Conservation (phyloP, 2,329 filamentous ascomycete genomes). For the Lachnum nothofagi region DNA sequence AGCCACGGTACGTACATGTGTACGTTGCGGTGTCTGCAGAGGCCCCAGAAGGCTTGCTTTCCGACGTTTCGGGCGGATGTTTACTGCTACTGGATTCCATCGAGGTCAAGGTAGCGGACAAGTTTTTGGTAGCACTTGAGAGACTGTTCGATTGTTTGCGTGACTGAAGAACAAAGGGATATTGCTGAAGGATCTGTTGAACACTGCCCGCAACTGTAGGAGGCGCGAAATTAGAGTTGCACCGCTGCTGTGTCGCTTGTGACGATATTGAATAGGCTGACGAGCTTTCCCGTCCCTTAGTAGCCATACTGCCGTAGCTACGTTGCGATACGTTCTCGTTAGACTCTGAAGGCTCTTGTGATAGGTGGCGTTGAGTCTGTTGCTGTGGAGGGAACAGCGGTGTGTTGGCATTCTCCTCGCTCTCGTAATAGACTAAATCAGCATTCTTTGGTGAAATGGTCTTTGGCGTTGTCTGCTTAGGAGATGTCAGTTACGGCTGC, state of each 20-base stretch:
- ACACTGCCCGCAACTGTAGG: constrained; percentile 33
- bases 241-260: constrained; percentile 27
- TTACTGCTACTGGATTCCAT: constrained; percentile 38
- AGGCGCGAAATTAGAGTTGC: constrained; percentile 42
- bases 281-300: constrained; percentile 36
- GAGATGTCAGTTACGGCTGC: constrained; percentile 35
- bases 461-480: constrained; percentile 54
- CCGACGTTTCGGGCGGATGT: constrained; percentile 32
- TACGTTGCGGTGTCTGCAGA: constrained; percentile 81
- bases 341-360: constrained; percentile 30
- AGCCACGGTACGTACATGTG: constrained; percentile 93
- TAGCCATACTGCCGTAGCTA: constrained; percentile 40
- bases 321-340: constrained; percentile 37
- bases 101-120: constrained; percentile 32
- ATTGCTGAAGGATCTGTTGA: constrained; percentile 30
- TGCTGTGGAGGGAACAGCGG: constrained; percentile 65
- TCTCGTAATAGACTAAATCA: constrained; percentile 75
- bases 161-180: constrained; percentile 29
- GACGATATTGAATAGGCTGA: constrained; percentile 31
- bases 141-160: constrained; percentile 25
- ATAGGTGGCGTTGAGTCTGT: constrained; percentile 43
- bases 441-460: constrained; percentile 96
- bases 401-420: constrained; percentile 63
- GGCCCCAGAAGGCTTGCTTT: constrained; percentile 52
- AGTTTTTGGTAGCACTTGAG: constrained; percentile 29